phyloP scores from a whole-genome alignment of 2,329 filamentous ascomycete species.

The Kalaharituber pfeilii region DNA sequence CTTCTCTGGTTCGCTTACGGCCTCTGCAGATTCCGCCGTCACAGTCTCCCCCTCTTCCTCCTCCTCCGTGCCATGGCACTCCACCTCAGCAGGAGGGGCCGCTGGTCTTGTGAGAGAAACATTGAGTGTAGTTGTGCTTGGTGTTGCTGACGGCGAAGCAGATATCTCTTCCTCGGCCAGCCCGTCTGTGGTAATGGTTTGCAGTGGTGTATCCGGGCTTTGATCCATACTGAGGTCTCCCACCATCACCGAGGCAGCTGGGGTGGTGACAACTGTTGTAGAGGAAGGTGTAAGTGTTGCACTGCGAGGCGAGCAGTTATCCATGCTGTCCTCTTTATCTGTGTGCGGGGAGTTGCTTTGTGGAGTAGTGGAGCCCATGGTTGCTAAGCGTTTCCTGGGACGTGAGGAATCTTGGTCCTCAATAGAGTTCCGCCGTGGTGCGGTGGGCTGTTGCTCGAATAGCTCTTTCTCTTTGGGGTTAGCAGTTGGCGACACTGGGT shows the following conservation, averaged over 20 bases:
- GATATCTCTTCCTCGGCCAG: background rate
- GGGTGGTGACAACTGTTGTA: background rate
- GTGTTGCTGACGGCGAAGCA: background rate
- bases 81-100: background rate
- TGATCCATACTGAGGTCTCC: background rate
- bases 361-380: conserved; percentile 10
- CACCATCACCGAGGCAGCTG: background rate
- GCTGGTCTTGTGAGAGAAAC: no score
- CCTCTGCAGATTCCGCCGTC: background rate
- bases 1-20: background rate
- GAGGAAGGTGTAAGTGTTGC: background rate
- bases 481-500: conserved; percentile 18
- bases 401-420: conserved; percentile 21
- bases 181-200: background rate
- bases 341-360: background rate
- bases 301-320: background rate
- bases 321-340: conserved; percentile 1
- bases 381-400: conserved; percentile 20
- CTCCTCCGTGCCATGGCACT: background rate
- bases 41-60: background rate
- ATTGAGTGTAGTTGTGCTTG: background rate
- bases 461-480: conserved; percentile 21
- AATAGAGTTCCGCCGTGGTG: conserved; percentile 21
- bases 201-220: background rate
- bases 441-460: conserved; percentile 9